Conservation (phyloP, 2,329 filamentous ascomycete genomes). For the Fusarium heterosporum region DNA sequence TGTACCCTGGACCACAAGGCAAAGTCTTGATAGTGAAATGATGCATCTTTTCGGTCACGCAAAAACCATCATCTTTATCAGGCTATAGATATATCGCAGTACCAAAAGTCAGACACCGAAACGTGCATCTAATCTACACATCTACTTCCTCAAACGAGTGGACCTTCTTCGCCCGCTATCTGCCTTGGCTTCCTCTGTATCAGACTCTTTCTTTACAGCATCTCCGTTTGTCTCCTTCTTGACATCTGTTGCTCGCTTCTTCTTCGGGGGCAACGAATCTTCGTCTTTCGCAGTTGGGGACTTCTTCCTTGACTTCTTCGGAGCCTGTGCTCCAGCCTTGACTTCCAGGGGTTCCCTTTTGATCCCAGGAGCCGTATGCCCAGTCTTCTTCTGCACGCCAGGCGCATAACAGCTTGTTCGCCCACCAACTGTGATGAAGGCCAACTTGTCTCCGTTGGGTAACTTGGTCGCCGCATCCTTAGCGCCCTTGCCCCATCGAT, state of each 20-base stretch:
- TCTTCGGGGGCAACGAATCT: constrained; percentile 39
- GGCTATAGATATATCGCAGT: no score
- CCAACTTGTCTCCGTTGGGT: constrained; percentile 86
- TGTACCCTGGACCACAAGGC: background rate
- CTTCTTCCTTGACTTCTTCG: constrained; percentile 45
- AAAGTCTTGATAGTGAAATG: background rate
- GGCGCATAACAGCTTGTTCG: constrained; percentile 92
- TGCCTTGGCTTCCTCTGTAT: constrained; percentile 13
- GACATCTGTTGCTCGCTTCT: constrained; percentile 34
- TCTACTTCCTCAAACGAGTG: constrained; percentile 39
- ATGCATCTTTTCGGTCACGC: no score
- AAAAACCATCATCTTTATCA: no score
- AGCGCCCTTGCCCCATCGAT: constrained; percentile 91
- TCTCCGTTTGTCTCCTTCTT: constrained; percentile 47
- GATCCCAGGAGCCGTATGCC: constrained; percentile 54
- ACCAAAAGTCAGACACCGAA: background rate
- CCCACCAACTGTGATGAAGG: constrained; percentile 89
- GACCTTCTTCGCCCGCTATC: constrained; percentile 43
- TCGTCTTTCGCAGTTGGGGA: constrained; percentile 41
- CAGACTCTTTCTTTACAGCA: constrained; percentile 22
- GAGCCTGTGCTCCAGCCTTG: constrained; percentile 41
- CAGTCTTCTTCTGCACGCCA: constrained; percentile 83
- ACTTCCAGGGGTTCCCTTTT: constrained; percentile 57
- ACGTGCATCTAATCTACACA: background rate
- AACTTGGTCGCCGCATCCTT: constrained; percentile 75